phyloP scores from a whole-genome alignment of 306 rosid species.

The Glycyrrhiza uralensis region DNA sequence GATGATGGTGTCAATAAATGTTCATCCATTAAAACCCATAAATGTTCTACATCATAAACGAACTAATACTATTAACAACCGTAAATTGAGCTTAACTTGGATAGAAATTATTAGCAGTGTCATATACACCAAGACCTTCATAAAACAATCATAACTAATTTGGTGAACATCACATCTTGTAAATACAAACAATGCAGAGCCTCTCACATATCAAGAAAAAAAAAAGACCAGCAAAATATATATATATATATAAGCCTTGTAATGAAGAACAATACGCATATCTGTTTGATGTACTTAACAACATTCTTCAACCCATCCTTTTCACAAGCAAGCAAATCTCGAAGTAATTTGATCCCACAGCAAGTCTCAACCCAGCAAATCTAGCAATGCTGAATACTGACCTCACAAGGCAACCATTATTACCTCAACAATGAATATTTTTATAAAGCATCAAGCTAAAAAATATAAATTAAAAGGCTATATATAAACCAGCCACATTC shows the following conservation, averaged over 20 bases:
- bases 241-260: background rate
- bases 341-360: background rate
- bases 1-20: background rate
- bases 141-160: background rate
- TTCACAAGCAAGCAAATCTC: slow-evolving; percentile 20
- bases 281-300: background rate
- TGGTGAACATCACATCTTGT: background rate
- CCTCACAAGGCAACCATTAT: slow-evolving; percentile 22
- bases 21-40: background rate
- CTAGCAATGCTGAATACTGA: slow-evolving; percentile 9
- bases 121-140: slow-evolving; percentile 2
- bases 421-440: slow-evolving; percentile 23
- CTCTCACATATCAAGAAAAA: background rate
- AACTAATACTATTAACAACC: background rate
- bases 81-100: background rate
- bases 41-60: background rate
- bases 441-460: slow-evolving; percentile 13
- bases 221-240: background rate
- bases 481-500: slow-evolving; percentile 19
- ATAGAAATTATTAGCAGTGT: background rate
- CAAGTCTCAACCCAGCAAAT: slow-evolving; percentile 21
- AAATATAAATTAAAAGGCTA: background rate
- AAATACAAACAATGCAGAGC: slow-evolving; percentile 9
- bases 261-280: background rate
- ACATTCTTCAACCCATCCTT: slow-evolving; percentile 7